Evolutionary conservation across 108 stramenopile genomes (phyloP).

Genomic region (Seminavis robusta): DNA sequence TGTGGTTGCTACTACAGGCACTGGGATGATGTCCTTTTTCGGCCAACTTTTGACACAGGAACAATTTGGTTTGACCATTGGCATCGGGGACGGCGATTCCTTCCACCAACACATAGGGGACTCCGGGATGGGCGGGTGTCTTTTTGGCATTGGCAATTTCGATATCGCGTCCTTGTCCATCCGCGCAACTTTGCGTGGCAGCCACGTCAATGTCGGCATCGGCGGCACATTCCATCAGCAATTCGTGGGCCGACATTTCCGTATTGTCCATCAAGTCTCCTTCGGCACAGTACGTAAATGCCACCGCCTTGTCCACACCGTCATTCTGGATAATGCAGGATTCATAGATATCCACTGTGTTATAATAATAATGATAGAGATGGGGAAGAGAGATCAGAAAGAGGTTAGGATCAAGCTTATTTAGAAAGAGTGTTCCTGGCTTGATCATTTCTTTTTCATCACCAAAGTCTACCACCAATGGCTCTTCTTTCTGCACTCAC

Average conservation of each 20-base stretch:
- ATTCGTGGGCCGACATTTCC: background rate
- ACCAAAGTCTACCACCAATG: too few species aligned
- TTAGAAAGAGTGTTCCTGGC: too few species aligned
- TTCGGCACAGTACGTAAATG: conserved; percentile 26
- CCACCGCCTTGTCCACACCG: conserved; percentile 19
- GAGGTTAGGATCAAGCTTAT: too few species aligned
- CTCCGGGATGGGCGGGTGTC: conserved; percentile 29
- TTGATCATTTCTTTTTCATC: too few species aligned
- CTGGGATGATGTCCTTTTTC: too few species aligned
- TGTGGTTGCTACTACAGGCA: too few species aligned
- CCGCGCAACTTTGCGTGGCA: conserved; percentile 14
- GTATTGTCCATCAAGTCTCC: conserved; percentile 23
- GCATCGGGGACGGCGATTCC: conserved; percentile 16
- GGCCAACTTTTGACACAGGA: too few species aligned
- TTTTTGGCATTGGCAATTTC: conserved; percentile 27
- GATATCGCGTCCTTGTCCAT: conserved; percentile 4
- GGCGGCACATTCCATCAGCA: conserved; percentile 6
- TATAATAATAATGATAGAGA: too few species aligned
- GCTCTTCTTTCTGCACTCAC: too few species aligned
- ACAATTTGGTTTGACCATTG: too few species aligned
- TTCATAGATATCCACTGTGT: conserved; percentile 30
- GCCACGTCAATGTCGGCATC: background rate
- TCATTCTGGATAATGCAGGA: conserved; percentile 15
- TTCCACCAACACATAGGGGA: conserved; percentile 32
- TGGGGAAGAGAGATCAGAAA: too few species aligned